A percentile compares a stretch with the other conserved stretches of the same genome.
Conservation (phyloP, 768 basidiomycete species). For the Naganishia vishniacii region DNA sequence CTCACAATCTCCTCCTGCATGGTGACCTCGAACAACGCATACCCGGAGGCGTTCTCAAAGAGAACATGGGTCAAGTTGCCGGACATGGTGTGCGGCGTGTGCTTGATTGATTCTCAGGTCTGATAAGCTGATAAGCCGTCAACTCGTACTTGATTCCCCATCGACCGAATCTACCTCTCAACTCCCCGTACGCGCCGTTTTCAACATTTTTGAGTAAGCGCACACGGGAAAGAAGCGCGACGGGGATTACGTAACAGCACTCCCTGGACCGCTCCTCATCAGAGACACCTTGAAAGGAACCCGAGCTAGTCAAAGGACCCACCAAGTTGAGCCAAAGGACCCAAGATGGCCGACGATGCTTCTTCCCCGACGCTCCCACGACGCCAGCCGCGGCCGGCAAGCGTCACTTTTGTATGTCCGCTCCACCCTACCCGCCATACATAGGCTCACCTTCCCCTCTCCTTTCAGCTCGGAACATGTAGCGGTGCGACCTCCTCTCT, state of each 20-base stretch:
- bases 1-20: conserved; percentile 68
- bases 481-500: conserved; percentile 31
- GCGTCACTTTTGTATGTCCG: conserved; percentile 41
- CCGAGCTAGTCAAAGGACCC: no score
- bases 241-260: neutral
- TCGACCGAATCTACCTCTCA: neutral
- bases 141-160: neutral
- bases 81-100: conserved; percentile 35
- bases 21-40: conserved; percentile 84
- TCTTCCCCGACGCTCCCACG: no score
- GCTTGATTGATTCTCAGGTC: neutral
- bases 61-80: conserved; percentile 68
- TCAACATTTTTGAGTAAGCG: conserved; percentile 7
- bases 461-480: conserved; percentile 40
- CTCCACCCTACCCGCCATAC: no score
- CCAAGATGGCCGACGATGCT: no score
- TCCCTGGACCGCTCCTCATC: no score
- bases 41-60: conserved; percentile 89
- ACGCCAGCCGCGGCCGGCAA: conserved; percentile 27
- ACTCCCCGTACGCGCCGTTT: neutral
- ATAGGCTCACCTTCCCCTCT: neutral
- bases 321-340: no score
- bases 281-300: no score
- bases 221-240: neutral
- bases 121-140: no score